Evolutionary conservation across 306 rosid species (phyloP).

Genomic region (Cajanus cajan): DNA sequence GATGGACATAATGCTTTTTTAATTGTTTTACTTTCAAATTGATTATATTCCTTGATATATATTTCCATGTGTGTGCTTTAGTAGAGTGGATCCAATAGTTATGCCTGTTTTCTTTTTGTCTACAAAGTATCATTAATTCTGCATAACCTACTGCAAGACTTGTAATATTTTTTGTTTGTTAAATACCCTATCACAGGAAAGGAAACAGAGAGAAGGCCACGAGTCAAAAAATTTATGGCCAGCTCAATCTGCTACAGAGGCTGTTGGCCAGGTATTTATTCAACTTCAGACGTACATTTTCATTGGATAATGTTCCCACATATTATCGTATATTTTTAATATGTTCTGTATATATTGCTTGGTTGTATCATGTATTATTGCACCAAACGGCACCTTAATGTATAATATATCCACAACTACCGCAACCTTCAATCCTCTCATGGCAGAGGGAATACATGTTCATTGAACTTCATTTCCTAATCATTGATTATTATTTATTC

Average conservation of each 20-base stretch:
- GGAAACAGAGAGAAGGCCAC: conserved; percentile 35
- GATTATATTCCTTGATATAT: not conserved
- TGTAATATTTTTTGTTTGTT: not conserved
- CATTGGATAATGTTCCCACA: not conserved
- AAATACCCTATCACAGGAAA: conserved; percentile 22
- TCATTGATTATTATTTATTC: not conserved
- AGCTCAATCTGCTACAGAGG: conserved; percentile 78
- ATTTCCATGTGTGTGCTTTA: not conserved
- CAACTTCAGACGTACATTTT: not conserved
- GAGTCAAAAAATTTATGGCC: conserved; percentile 52
- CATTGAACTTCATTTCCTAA: too few relatives aligned
- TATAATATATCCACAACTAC: not conserved
- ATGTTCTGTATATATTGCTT: not conserved
- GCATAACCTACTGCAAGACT: not conserved
- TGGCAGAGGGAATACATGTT: not conserved
- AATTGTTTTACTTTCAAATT: not conserved
- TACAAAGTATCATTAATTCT: not conserved
- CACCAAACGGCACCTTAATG: not conserved
- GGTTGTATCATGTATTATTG: not conserved
- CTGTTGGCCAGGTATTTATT: conserved; percentile 52
- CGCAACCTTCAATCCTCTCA: not conserved
- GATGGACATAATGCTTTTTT: not conserved
- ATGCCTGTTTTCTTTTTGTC: not conserved
- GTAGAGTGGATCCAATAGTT: not conserved
- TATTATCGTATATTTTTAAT: not conserved